phyloP scores from a whole-genome alignment of 2,329 filamentous ascomycete genomes.

The Xylaria arbuscula region DNA sequence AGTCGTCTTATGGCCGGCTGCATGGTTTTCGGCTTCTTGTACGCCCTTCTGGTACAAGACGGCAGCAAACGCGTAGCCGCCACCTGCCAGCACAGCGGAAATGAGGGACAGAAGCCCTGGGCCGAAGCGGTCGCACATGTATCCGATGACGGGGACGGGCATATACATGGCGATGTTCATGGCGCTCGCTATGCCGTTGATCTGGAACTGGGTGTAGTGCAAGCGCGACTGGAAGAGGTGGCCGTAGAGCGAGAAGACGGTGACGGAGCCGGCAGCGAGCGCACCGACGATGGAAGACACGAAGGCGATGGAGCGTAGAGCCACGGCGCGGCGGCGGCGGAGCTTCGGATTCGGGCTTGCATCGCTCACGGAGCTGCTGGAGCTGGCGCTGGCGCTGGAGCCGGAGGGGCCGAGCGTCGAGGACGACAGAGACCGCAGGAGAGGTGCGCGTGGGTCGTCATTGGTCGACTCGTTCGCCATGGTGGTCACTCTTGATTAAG shows the following conservation, averaged over 20 bases:
- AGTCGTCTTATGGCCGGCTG: conserved; percentile 68
- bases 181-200: conserved; percentile 87
- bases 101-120: conserved; percentile 80
- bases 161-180: conserved; percentile 91
- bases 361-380: conserved; percentile 48
- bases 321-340: conserved; percentile 44
- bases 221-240: conserved; percentile 88
- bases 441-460: conserved; percentile 41
- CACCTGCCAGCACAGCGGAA: conserved; percentile 78
- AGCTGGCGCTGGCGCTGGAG: conserved; percentile 38
- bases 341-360: conserved; percentile 38
- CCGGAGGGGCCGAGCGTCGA: conserved; percentile 44
- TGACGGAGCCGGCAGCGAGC: conserved; percentile 90
- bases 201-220: conserved; percentile 89
- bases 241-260: conserved; percentile 93
- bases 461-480: conserved; percentile 42
- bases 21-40: conserved; percentile 49
- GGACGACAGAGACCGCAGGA: conserved; percentile 47
- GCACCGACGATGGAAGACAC: conserved; percentile 65
- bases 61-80: conserved; percentile 86
- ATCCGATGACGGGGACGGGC: conserved; percentile 89
- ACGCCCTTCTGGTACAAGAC: conserved; percentile 71
- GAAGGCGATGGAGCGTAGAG: conserved; percentile 61
- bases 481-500: conserved; percentile 20
- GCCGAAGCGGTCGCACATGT: conserved; percentile 88